These are phyloP conservation scores for Neonectria magnoliae DNA, from an alignment of 2,329 filamentous ascomycete species.

Conservation along the genomic window DNA sequence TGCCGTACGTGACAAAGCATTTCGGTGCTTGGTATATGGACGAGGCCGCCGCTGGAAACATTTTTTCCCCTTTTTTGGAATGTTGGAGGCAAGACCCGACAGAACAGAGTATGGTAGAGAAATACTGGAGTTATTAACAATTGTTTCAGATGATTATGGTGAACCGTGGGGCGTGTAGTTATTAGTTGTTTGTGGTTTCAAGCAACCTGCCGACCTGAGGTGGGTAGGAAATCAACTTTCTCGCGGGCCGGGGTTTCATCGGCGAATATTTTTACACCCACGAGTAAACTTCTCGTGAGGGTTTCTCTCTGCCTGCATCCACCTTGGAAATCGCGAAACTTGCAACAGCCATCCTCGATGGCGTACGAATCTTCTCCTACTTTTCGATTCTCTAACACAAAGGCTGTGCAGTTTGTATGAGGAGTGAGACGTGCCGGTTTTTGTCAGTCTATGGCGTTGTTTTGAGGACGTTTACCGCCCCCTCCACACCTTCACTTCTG, in stretches of 20 bases:
- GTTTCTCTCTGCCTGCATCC: conserved; percentile 63
- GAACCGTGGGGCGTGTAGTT: background rate
- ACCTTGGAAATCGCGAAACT: conserved; percentile 11
- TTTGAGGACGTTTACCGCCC: conserved; percentile 7
- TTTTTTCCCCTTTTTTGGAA: conserved; percentile 38
- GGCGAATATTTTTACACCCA: conserved; percentile 36
- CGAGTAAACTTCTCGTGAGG: conserved; percentile 59
- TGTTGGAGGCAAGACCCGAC: background rate
- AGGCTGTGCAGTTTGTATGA: background rate
- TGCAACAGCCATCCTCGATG: conserved; percentile 10
- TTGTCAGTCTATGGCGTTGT: conserved; percentile 3
- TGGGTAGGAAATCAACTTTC: conserved; percentile 18
- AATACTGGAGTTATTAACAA: too few species aligned
- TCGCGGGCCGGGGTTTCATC: conserved; percentile 41
- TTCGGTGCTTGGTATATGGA: conserved; percentile 68
- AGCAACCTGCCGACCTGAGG: background rate
- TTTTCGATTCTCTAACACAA: background rate
- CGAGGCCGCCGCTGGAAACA: conserved; percentile 57
- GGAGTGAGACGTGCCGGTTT: background rate
- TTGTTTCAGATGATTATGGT: background rate
- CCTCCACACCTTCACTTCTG: conserved; percentile 26
- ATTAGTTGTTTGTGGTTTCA: background rate
- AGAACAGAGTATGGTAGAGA: background rate
- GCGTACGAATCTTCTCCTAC: background rate
- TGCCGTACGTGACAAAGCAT: conserved; percentile 78